Evolutionary conservation across 169 alveolate species (phyloP), one percentile per base, ranked within the genome.

Genomic region (Neospora caninum): DNA sequence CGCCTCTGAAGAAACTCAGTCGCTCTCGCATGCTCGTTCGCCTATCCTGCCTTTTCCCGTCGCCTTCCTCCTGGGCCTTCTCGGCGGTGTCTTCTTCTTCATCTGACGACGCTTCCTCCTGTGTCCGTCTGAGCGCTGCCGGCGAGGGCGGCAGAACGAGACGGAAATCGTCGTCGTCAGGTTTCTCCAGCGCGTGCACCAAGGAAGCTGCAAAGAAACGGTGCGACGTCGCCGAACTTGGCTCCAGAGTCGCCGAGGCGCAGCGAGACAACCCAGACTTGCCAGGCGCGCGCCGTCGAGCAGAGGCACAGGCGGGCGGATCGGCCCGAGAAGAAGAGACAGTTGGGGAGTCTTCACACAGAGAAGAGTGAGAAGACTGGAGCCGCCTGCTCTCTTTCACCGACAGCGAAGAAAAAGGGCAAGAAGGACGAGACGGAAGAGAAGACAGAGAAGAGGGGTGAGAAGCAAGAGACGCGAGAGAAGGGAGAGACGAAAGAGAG

Each of bases 121-220:
- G 54, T 6, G 25, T 4, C 38, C 42, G 16, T 10, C 89, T 18
- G 18, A 82, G 89, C 34, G 89, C 39, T 67, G 89, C 53, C 4
- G 89, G 89, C 41, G 89, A 82, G 13, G 89, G 89, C 69, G 89
- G 89, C 41, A 41, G 69, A 13, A 82, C 89, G 38, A 82, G 89
- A 2, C 7, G 54, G 9, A 82, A 43, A 20, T 22, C 64, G 16
- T 42, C 89, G 53, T 82, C 89, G 16, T 38, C 89, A 64, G n/a
- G 89, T 29, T 41, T 82, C 89, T 18, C 67, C 36, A 18, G 10
- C 67, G n/a, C 89, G 67, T 82, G 64, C 67, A 29, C 38, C 38
- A 6, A 49, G 4, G 29, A 38, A 41, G 69, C 22, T 18, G 89
- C 13, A 36, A 38, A 42, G 67, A 4, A 4, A 18, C 25, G 18